These are phyloP conservation scores for Musa beccarii DNA, from an alignment of 176 grass and related monocot species.

Conservation along the genomic window DNA sequence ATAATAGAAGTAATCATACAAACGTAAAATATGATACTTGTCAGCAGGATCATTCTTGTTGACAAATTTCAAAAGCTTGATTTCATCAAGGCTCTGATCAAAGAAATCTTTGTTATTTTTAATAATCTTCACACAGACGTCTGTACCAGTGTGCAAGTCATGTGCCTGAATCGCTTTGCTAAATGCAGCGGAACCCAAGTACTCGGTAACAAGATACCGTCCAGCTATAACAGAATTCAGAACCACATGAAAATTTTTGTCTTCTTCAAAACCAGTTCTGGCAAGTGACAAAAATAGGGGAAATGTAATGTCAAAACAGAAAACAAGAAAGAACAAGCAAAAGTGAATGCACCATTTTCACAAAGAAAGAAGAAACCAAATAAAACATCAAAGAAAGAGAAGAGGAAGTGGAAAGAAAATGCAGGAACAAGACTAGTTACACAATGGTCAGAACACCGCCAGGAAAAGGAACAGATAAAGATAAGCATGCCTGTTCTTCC, in stretches of 20 bases:
- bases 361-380: not conserved
- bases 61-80: constrained; percentile 98
- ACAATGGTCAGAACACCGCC: not conserved
- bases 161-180: constrained; percentile 99
- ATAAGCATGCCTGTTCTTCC: constrained; percentile 78
- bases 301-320: constrained; percentile 21
- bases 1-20: constrained; percentile 99
- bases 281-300: constrained; percentile 11
- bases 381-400: not conserved
- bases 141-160: constrained; percentile 97
- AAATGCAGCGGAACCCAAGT: constrained; percentile 93
- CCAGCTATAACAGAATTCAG: constrained; percentile 92
- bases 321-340: not conserved
- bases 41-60: constrained; percentile 96
- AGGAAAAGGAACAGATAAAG: not conserved
- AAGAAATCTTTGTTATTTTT: constrained; percentile 99
- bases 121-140: constrained; percentile 98
- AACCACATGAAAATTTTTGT: constrained; percentile 96
- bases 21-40: constrained; percentile 84
- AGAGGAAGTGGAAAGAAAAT: not conserved
- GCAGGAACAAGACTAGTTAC: not conserved
- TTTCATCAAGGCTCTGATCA: constrained; percentile 97
- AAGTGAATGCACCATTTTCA: not conserved
- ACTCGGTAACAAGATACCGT: constrained; percentile 93
- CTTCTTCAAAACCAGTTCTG: constrained; percentile 99